A percentile compares a stretch with the other conserved stretches of the same genome.
Conservation (phyloP, 148 eudicot species). For the Rhododendron williamsianum region DNA sequence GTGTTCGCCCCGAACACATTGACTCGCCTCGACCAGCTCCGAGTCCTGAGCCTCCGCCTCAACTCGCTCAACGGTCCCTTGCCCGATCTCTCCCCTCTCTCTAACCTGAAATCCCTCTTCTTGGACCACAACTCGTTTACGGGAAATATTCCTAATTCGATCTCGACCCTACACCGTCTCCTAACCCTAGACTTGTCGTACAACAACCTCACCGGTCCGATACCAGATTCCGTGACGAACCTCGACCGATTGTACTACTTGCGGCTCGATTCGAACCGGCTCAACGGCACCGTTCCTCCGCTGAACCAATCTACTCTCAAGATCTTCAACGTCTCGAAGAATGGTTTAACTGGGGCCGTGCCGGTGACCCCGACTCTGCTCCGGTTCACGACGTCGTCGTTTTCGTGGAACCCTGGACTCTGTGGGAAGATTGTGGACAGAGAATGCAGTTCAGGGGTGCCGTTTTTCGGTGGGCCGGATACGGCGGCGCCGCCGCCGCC, state of each 20-base stretch:
- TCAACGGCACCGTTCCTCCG: constrained; percentile 48
- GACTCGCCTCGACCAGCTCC: constrained; percentile 57
- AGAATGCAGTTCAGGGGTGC: constrained; percentile 37
- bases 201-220: constrained; percentile 48
- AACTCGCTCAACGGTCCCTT: constrained; percentile 70
- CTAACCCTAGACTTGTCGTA: constrained; percentile 47
- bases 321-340: constrained; percentile 50
- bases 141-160: constrained; percentile 37
- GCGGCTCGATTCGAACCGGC: constrained; percentile 53
- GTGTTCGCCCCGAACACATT: constrained; percentile 40
- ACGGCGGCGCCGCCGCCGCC: constrained; percentile 8
- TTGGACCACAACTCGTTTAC: constrained; percentile 54
- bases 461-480: constrained; percentile 35
- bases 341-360: constrained; percentile 49
- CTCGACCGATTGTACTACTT: constrained; percentile 46
- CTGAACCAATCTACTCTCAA: constrained; percentile 45
- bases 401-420: constrained; percentile 44
- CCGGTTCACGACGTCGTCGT: constrained; percentile 34
- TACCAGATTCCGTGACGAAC: constrained; percentile 28
- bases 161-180: constrained; percentile 42
- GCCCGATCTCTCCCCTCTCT: constrained; percentile 52
- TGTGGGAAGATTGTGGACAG: constrained; percentile 55
- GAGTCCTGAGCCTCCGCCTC: constrained; percentile 51
- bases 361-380: constrained; percentile 45
- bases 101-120: constrained; percentile 52